Evolutionary conservation across 139 green algal species (phyloP), one percentile per base, ranked within the genome.

Genomic region (Chlorella vulgaris): DNA sequence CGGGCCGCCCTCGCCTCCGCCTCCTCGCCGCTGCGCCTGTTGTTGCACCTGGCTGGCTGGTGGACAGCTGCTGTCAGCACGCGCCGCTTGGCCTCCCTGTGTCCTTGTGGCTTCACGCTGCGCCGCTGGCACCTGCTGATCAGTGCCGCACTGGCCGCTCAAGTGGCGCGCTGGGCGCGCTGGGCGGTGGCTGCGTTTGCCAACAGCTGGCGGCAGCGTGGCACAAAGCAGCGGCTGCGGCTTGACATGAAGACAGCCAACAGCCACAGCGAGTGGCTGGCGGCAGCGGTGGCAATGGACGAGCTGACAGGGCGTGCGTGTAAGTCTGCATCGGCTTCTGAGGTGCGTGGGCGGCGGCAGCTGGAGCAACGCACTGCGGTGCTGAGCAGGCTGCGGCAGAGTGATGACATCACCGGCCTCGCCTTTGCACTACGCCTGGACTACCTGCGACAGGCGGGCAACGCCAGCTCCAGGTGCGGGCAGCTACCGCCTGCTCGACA

Each of bases 241-340:
- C n/a, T n/a, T n/a, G n/a, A n/a, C n/a, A n/a, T n/a, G n/a, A n/a
- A n/a, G n/a, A n/a, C n/a, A n/a, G n/a, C n/a, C n/a, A n/a, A n/a
- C n/a, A n/a, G n/a, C n/a, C n/a, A n/a, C n/a, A n/a, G n/a, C n/a
- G 86, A 91, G 60, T 96, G 90, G 90, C 65, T 74, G 2, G 70
- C 83, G 28, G 79, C 88, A 8, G 89, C 86, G 0, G 62, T 83
- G 68, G 81, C 91, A 76, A 69, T 93, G 26, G 84, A 89, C 7
- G n/a, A 43, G 24, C 69, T 94, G 28, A 78, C 90, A n/a, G 74
- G 76, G 39, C 76, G 39, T 58, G 47, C 15, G 47, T 22, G 51
- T 42, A n/a, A 13, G 18, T 38, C 73, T 65, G 60, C 68, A 51
- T 4, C 58, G 68, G 31, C 83, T n/a, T n/a, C n/a, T n/a, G n/a